phyloP scores from a whole-genome alignment of 1,139 yeast species.

The Trichomonascaceae sp. region DNA sequence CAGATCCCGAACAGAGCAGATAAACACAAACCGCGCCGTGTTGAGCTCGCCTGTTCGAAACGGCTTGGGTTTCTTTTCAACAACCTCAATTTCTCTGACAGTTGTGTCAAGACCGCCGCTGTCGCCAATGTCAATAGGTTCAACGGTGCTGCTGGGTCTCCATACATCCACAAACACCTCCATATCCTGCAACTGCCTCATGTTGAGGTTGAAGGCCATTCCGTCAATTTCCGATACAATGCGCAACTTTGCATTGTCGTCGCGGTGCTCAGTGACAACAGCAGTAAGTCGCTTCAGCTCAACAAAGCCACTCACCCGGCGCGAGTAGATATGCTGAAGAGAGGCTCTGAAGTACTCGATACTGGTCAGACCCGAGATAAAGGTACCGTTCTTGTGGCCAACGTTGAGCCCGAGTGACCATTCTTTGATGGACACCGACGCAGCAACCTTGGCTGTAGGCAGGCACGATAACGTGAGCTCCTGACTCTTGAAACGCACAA shows the following conservation, averaged over 20 bases:
- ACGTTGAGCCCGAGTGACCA: constrained; percentile 48
- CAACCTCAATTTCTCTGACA: no score
- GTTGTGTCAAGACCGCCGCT: no score
- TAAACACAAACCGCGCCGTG: no score
- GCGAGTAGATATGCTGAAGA: constrained; percentile 78
- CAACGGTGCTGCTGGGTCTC: constrained; percentile 33
- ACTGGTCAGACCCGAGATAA: constrained; percentile 32
- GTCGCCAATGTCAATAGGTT: no score
- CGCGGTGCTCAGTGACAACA: constrained; percentile 21
- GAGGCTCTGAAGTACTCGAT: constrained; percentile 49
- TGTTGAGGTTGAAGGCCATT: constrained; percentile 51
- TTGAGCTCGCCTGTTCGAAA: no score
- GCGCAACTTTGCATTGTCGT: constrained; percentile 9
- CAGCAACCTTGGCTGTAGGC: constrained; percentile 87
- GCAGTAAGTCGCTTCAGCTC: constrained; percentile 38
- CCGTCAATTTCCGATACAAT: constrained; percentile 43
- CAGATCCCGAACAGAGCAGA: no score
- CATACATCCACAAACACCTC: constrained; percentile 77
- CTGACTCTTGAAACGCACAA: constrained; percentile 58
- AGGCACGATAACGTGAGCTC: constrained; percentile 71
- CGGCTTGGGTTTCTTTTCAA: no score
- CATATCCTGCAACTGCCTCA: constrained; percentile 79
- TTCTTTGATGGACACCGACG: constrained; percentile 61
- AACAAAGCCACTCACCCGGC: constrained; percentile 74
- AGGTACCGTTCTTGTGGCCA: constrained; percentile 28